Percentiles rank a stretch among this genome's conserved stretches.
These are phyloP conservation scores for Huntiella moniliformis DNA, from an alignment of 2,329 filamentous ascomycete genomes.

Conservation along the genomic window DNA sequence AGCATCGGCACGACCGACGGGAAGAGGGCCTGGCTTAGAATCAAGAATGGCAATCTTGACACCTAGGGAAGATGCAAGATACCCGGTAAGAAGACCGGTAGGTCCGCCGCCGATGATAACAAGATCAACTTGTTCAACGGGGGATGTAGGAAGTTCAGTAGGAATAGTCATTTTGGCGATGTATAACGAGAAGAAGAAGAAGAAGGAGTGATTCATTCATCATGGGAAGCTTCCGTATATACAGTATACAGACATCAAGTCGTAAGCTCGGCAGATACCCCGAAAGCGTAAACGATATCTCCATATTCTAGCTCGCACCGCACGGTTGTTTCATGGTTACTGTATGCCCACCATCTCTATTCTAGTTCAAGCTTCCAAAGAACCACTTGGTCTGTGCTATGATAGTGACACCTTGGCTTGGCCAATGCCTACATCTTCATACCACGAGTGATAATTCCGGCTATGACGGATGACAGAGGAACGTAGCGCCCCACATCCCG, in stretches of 20 bases:
- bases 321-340: too few species aligned
- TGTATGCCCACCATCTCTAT: too few species aligned
- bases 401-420: too few species aligned
- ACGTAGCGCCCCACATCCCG: too few species aligned
- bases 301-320: too few species aligned
- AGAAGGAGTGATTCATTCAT: not conserved
- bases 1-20: slow-evolving; percentile 28
- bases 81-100: slow-evolving; percentile 26
- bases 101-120: slow-evolving; percentile 25
- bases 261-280: not conserved
- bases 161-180: not conserved
- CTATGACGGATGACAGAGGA: too few species aligned
- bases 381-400: not conserved
- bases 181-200: not conserved
- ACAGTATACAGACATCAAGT: not conserved
- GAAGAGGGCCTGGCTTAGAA: slow-evolving; percentile 21
- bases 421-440: too few species aligned
- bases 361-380: too few species aligned
- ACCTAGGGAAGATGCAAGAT: slow-evolving; percentile 24
- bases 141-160: not conserved
- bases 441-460: too few species aligned
- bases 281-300: not conserved
- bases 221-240: not conserved
- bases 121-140: slow-evolving; percentile 16
- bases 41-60: slow-evolving; percentile 24